Conservation (phyloP, 2,329 filamentous ascomycete genomes). For the Paecilomyces niveus region DNA sequence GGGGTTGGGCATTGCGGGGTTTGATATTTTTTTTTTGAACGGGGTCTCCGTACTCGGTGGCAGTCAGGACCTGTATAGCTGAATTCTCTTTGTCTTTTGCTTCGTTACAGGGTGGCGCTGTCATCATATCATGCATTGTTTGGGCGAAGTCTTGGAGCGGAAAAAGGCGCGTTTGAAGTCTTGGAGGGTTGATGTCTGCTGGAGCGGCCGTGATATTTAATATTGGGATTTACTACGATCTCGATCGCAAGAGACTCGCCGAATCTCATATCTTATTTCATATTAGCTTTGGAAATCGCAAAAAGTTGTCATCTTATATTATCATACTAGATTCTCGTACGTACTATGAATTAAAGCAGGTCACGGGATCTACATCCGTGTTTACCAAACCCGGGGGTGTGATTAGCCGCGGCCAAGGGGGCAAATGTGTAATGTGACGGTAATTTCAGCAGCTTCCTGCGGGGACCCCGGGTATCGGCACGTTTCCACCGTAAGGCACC, state of each 20-base stretch:
- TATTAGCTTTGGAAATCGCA: neutral
- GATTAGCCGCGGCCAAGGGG: neutral
- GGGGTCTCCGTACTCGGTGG: neutral
- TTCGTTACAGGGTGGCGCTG: neutral
- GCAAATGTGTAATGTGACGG: constrained; percentile 10
- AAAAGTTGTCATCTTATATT: neutral
- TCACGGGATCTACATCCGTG: neutral
- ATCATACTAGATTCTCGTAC: too few relatives aligned
- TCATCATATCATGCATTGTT: neutral
- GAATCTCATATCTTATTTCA: neutral
- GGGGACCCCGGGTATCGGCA: constrained; percentile 24
- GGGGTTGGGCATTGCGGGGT: neutral
- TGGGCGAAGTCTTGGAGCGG: neutral
- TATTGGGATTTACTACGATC: neutral
- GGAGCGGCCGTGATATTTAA: neutral
- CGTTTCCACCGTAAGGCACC: constrained; percentile 18
- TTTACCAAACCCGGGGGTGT: neutral
- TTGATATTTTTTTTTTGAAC: neutral
- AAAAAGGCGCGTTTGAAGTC: neutral
- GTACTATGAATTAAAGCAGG: neutral
- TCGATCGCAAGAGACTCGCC: neutral
- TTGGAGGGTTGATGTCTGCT: neutral
- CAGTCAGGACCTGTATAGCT: neutral
- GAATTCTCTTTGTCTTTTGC: neutral
- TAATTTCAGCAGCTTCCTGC: constrained; percentile 10